A percentile compares a stretch with the other conserved stretches of the same genome.
Conservation (phyloP, 495 filamentous ascomycete species). For the Daldinia grandis region DNA sequence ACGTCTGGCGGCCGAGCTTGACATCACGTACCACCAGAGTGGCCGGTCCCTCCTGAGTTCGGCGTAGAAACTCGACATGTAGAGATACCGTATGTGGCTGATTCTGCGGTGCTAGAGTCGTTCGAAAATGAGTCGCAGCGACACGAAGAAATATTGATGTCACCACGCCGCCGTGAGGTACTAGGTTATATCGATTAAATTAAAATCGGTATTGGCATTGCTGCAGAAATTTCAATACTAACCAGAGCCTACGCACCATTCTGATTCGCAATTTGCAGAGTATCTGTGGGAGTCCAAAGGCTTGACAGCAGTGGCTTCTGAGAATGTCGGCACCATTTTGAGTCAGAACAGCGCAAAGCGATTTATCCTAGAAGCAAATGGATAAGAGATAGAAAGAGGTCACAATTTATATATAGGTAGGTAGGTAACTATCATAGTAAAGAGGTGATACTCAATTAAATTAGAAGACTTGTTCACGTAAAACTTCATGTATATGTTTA, state of each 20-base stretch:
- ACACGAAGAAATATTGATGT: slow-evolving; percentile 69
- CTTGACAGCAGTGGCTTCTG: slow-evolving; percentile 65
- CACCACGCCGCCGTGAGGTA: slow-evolving; percentile 82
- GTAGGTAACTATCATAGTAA: background rate
- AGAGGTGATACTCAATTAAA: background rate
- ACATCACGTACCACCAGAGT: slow-evolving; percentile 68
- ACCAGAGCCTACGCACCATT: slow-evolving; percentile 81
- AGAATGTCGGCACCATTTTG: slow-evolving; percentile 55
- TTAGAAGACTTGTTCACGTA: background rate
- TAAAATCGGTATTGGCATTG: background rate
- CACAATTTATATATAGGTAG: background rate
- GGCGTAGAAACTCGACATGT: slow-evolving; percentile 76
- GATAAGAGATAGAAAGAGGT: background rate
- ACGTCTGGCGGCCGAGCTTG: slow-evolving; percentile 75
- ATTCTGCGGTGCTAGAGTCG: slow-evolving; percentile 66
- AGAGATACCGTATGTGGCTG: slow-evolving; percentile 71
- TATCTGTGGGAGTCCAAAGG: slow-evolving; percentile 68
- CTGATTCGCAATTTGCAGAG: slow-evolving; percentile 62
- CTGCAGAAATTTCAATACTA: background rate
- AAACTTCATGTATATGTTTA: background rate
- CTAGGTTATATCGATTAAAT: slow-evolving; percentile 47
- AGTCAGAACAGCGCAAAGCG: background rate
- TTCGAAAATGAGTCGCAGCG: slow-evolving; percentile 68
- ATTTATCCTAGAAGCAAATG: background rate
- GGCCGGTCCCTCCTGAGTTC: slow-evolving; percentile 68